Conservation (phyloP, 2,329 filamentous ascomycete genomes). For the Tolypocladium album region DNA sequence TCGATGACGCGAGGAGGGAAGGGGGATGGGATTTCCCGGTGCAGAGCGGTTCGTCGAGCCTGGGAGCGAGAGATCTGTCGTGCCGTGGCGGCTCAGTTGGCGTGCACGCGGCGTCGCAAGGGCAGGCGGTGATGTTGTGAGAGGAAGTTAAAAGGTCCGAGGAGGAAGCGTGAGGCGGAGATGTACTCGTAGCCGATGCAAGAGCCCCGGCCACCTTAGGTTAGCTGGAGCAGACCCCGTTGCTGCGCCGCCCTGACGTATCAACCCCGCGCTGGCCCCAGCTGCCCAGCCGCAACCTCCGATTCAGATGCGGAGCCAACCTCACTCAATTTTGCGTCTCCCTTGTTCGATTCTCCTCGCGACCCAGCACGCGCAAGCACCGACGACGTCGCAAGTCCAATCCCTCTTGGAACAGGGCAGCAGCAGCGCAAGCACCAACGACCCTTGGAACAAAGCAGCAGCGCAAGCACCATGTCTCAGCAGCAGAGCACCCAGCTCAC, state of each 20-base stretch:
- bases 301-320: neutral
- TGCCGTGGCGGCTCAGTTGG: neutral
- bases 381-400: no score
- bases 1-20: neutral
- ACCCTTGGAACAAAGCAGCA: no score
- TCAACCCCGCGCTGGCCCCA: neutral
- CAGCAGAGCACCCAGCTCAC: conserved; percentile 18
- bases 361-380: no score
- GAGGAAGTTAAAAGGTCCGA: neutral
- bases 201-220: neutral
- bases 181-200: neutral
- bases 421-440: no score
- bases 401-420: no score
- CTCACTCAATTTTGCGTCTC: neutral
- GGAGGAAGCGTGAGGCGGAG: neutral
- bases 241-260: neutral
- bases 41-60: neutral
- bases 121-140: neutral
- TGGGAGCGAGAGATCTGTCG: neutral
- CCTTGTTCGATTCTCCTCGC: neutral
- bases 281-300: neutral
- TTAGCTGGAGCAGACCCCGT: neutral
- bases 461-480: neutral
- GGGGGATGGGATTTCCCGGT: neutral
- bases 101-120: neutral